A percentile compares a stretch with the other conserved stretches of the same genome.
These are phyloP conservation scores for Drechslerella stenobrocha DNA, from an alignment of 2,329 filamentous ascomycete genomes.

Conservation along the genomic window DNA sequence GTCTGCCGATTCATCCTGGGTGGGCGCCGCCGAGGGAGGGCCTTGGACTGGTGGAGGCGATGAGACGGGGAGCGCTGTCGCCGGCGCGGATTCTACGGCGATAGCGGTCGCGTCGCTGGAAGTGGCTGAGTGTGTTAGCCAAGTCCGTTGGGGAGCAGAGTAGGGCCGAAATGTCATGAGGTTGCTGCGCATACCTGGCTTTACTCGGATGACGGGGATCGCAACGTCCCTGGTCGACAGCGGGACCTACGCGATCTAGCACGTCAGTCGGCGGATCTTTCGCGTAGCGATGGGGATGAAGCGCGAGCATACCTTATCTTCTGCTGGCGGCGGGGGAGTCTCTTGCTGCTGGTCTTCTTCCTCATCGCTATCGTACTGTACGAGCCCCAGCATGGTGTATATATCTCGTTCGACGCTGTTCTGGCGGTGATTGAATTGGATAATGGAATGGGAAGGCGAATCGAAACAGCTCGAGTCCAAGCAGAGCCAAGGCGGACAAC, in stretches of 20 bases:
- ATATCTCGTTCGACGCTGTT: constrained; percentile 1
- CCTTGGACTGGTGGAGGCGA: constrained; percentile 36
- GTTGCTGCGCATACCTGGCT: constrained; percentile 16
- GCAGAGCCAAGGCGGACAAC: background rate
- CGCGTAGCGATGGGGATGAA: background rate
- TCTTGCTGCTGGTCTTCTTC: constrained; percentile 50
- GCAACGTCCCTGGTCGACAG: constrained; percentile 8
- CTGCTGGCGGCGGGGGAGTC: background rate
- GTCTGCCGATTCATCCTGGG: constrained; percentile 18
- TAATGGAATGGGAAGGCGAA: background rate
- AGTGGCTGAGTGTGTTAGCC: constrained; percentile 49
- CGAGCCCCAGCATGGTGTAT: constrained; percentile 53
- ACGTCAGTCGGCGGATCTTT: constrained; percentile 41
- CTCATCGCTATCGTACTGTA: constrained; percentile 57
- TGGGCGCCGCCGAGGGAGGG: constrained; percentile 18
- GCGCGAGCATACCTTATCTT: constrained; percentile 35
- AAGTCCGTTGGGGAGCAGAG: constrained; percentile 2
- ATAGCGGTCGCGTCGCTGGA: constrained; percentile 55
- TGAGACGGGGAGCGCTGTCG: constrained; percentile 52
- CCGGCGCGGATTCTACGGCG: constrained; percentile 56
- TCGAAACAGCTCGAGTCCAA: background rate
- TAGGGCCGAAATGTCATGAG: background rate
- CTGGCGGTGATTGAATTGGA: background rate
- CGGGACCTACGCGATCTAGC: constrained; percentile 44
- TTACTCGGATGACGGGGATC: constrained; percentile 11